Conservation (phyloP, 495 filamentous ascomycete genomes). For the Lineolata rhizophorae region DNA sequence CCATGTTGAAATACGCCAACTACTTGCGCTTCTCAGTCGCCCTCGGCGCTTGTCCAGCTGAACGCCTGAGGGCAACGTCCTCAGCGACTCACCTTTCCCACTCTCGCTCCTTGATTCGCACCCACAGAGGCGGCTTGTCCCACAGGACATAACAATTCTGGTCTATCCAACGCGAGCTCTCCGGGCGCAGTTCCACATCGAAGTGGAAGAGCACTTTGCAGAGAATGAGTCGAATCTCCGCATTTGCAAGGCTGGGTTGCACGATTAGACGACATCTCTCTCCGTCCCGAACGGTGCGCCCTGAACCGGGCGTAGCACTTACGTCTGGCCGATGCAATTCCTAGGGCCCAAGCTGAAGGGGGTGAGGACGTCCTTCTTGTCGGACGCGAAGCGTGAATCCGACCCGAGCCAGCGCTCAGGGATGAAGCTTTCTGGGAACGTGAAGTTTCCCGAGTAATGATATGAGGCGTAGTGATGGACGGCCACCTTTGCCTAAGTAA, state of each 20-base stretch:
- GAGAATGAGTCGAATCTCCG: slow-evolving; percentile 17
- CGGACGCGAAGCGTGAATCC: slow-evolving; percentile 4
- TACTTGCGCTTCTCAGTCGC: no score
- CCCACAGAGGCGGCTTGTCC: slow-evolving; percentile 21
- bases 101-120: no score
- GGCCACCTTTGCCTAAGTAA: slow-evolving; percentile 14
- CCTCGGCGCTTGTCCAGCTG: no score
- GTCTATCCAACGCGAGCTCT: slow-evolving; percentile 13
- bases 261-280: neutral
- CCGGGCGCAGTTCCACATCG: slow-evolving; percentile 13
- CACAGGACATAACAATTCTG: slow-evolving; percentile 17
- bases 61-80: no score
- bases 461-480: slow-evolving; percentile 21
- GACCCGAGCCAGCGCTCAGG: slow-evolving; percentile 25
- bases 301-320: slow-evolving; percentile 2
- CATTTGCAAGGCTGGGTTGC: slow-evolving; percentile 17
- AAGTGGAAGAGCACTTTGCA: slow-evolving; percentile 14
- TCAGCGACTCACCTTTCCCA: no score
- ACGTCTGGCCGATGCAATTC: slow-evolving; percentile 15
- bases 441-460: slow-evolving; percentile 20
- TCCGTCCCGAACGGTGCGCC: neutral
- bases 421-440: slow-evolving; percentile 17
- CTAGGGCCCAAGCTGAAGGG: slow-evolving; percentile 13
- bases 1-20: no score
- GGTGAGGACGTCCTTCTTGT: slow-evolving; percentile 7